These are phyloP conservation scores for Cardiospermum halicacabum DNA, from an alignment of 345 rosid species.

Conservation along the genomic window DNA sequence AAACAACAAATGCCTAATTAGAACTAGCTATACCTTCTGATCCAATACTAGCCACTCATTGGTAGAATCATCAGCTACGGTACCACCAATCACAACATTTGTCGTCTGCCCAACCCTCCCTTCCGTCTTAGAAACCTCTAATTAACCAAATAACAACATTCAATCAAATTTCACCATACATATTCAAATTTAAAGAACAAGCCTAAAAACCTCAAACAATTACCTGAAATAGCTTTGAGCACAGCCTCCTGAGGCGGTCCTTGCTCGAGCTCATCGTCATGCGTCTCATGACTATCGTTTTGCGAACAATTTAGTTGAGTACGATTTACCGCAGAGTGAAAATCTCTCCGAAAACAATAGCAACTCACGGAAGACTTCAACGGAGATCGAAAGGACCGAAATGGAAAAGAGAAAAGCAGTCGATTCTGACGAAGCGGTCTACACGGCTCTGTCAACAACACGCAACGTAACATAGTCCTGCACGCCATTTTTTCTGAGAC, in stretches of 20 bases:
- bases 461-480: slow-evolving; percentile 58
- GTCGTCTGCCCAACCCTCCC: slow-evolving; percentile 97
- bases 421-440: slow-evolving; percentile 31
- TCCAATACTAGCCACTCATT: slow-evolving; percentile 90
- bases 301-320: slow-evolving; percentile 37
- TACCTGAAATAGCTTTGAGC: slow-evolving; percentile 94
- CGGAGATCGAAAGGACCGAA: slow-evolving; percentile 23
- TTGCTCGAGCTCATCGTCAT: slow-evolving; percentile 49
- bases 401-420: slow-evolving; percentile 24
- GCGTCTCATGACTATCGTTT: slow-evolving; percentile 15
- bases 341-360: slow-evolving; percentile 21
- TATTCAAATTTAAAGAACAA: neutral
- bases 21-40: slow-evolving; percentile 74
- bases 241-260: slow-evolving; percentile 93
- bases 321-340: slow-evolving; percentile 12
- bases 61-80: slow-evolving; percentile 82
- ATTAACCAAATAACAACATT: neutral
- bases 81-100: slow-evolving; percentile 88
- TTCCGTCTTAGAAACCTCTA: slow-evolving; percentile 91
- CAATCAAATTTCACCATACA: neutral
- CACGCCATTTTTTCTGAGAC: slow-evolving; percentile 52
- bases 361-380: slow-evolving; percentile 21
- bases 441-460: slow-evolving; percentile 50
- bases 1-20: neutral
- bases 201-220: neutral